A percentile compares a stretch with the other conserved stretches of the same genome.
Evolutionary conservation across 2,329 filamentous ascomycete genomes (phyloP).

Genomic region (Lasiodiplodia sp.): DNA sequence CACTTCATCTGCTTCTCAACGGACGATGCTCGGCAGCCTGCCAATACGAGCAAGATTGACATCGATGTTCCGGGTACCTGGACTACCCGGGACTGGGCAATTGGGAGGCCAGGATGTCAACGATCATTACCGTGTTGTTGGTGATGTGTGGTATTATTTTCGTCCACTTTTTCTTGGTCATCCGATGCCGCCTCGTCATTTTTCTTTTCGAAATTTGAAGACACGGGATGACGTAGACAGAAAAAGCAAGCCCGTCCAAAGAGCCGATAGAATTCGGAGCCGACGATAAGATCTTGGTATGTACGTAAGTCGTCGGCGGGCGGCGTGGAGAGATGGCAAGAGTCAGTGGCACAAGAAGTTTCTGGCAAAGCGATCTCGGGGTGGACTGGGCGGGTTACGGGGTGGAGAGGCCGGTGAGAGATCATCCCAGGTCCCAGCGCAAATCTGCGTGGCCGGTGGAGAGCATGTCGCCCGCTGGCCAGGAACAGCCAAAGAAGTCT

Average conservation of each 20-base stretch:
- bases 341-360: background rate
- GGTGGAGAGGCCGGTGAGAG: constrained; percentile 24
- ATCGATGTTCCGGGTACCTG: constrained; percentile 17
- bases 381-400: constrained; percentile 10
- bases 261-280: constrained; percentile 1
- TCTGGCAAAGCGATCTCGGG: constrained; percentile 20
- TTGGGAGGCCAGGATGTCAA: background rate
- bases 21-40: background rate
- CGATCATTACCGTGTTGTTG: constrained; percentile 1
- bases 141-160: background rate
- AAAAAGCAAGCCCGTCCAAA: constrained; percentile 3
- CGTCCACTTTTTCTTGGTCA: background rate
- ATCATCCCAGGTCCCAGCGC: constrained; percentile 22
- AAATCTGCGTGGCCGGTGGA: constrained; percentile 26
- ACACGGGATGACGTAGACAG: background rate
- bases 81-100: constrained; percentile 5
- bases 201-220: background rate
- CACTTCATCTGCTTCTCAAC: background rate
- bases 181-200: background rate
- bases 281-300: constrained; percentile 24
- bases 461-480: background rate
- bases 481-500: background rate
- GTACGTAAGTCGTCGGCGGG: constrained; percentile 10
- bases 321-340: background rate
- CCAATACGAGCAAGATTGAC: constrained; percentile 20